Evolutionary conservation across 2,329 filamentous ascomycete species (phyloP).

Genomic region (Aphanocladium album): DNA sequence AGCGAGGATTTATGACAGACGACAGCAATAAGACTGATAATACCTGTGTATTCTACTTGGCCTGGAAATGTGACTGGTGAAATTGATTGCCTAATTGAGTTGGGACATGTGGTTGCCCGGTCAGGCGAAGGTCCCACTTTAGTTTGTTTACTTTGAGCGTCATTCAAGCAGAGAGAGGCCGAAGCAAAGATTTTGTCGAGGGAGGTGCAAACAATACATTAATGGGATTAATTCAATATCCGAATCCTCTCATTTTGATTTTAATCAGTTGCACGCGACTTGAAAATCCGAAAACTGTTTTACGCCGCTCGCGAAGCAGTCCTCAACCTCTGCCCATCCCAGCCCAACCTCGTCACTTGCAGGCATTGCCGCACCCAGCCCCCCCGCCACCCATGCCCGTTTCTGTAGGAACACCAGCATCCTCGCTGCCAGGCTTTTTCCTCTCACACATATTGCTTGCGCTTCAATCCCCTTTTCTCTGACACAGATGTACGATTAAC

Average conservation of each 20-base stretch:
- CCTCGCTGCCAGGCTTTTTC: background rate
- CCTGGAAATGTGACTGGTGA: background rate
- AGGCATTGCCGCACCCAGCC: conserved; percentile 2
- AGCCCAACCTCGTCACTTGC: conserved; percentile 7
- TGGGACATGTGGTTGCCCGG: conserved; percentile 1
- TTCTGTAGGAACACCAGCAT: conserved; percentile 12
- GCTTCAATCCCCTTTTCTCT: background rate
- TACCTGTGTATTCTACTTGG: background rate
- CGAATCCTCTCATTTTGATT: no score
- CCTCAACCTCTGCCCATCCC: background rate
- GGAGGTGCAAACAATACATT: no score
- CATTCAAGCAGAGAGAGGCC: no score
- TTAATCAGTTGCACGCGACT: no score
- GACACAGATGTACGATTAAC: background rate
- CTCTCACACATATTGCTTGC: background rate
- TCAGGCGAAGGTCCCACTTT: background rate
- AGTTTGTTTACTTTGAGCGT: conserved; percentile 8
- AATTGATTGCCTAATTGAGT: background rate
- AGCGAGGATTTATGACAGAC: conserved; percentile 4
- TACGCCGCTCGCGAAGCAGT: no score
- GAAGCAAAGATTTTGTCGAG: background rate
- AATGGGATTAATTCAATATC: background rate
- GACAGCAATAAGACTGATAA: conserved; percentile 11
- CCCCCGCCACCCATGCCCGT: conserved; percentile 8
- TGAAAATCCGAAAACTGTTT: no score